Evolutionary conservation across 805 yeast species (phyloP).

Genomic region (Saccharomycopsis capsularis): DNA sequence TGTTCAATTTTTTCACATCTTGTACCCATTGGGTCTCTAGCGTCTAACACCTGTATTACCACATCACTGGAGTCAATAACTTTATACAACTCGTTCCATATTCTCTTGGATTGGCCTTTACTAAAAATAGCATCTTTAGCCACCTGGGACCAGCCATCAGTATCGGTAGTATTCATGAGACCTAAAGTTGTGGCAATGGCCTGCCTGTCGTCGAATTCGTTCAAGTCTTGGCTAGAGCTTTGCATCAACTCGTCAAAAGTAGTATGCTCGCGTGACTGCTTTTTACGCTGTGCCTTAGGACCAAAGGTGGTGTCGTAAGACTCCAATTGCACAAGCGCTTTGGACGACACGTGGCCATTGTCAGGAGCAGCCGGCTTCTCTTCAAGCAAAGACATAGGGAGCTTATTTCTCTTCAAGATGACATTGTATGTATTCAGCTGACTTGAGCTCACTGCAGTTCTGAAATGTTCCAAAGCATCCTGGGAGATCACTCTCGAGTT

Average conservation of each 20-base stretch:
- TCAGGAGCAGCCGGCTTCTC: conserved; percentile 45
- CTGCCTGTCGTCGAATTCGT: conserved; percentile 62
- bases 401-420: conserved; percentile 75
- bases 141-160: conserved; percentile 80
- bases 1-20: conserved; percentile 91
- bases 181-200: conserved; percentile 73
- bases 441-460: conserved; percentile 86
- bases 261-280: conserved; percentile 74
- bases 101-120: conserved; percentile 96
- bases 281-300: conserved; percentile 89
- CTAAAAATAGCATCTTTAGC: conserved; percentile 94
- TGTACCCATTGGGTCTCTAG: conserved; percentile 96
- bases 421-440: conserved; percentile 58
- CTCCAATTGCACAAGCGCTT: conserved; percentile 77
- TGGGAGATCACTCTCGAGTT: conserved; percentile 96
- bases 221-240: conserved; percentile 48
- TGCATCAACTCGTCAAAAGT: conserved; percentile 72
- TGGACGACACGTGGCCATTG: conserved; percentile 52
- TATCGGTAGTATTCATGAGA: conserved; percentile 61
- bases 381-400: conserved; percentile 91
- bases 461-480: conserved; percentile 88
- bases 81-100: conserved; percentile 96
- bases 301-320: conserved; percentile 79
- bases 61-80: conserved; percentile 98
- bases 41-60: conserved; percentile 92